Percentiles rank a stretch among this genome's conserved stretches.
phyloP scores from a whole-genome alignment of 441 rosid species.

The Adansonia gregorii region DNA sequence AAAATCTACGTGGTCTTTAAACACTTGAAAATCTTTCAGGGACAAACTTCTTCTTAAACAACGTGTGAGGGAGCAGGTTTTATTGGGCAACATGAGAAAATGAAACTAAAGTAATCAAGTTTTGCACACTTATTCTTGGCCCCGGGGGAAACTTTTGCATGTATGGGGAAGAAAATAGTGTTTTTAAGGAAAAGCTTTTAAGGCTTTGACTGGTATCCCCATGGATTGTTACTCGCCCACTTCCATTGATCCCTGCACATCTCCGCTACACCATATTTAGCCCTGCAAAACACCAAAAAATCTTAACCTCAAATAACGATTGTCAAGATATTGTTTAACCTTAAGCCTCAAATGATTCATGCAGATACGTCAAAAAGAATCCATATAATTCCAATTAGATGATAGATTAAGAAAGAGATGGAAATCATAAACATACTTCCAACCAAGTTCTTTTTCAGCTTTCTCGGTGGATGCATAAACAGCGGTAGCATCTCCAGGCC shows the following conservation, averaged over 20 bases:
- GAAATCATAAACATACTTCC: constrained; percentile 56
- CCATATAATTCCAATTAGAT: background rate
- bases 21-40: background rate
- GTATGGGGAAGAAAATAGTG: background rate
- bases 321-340: background rate
- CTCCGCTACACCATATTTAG: constrained; percentile 68
- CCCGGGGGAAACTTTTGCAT: background rate
- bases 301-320: background rate
- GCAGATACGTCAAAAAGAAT: background rate
- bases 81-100: too few species aligned
- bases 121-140: too few species aligned
- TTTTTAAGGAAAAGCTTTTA: constrained; percentile 24
- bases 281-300: constrained; percentile 41
- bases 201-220: constrained; percentile 64
- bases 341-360: background rate
- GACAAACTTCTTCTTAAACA: too few species aligned
- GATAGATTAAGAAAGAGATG: background rate
- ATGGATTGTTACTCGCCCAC: constrained; percentile 68
- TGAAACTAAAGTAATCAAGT: too few species aligned
- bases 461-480: constrained; percentile 79
- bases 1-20: background rate
- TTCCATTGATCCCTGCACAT: constrained; percentile 85
- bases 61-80: too few species aligned
- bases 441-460: constrained; percentile 86
- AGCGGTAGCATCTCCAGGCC: constrained; percentile 90